Base-by-base conservation (phyloP, 176 grass and related monocot genomes). In the Areca catechu region DNA sequence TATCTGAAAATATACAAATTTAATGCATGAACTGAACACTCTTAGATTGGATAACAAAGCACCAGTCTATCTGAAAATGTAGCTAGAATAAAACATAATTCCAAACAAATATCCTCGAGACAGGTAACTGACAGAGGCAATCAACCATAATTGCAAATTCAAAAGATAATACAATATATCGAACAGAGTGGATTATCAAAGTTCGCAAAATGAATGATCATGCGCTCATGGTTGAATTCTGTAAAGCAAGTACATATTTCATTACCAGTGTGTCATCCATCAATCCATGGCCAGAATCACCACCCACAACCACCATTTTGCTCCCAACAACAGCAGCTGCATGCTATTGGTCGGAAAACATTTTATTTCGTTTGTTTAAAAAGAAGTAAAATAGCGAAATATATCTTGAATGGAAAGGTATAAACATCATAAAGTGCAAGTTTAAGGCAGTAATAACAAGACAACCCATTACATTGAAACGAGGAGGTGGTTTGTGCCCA, bases 271-370 rank as follows among this genome's bases (percentile, higher is more conserved):
- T 98, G 80, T 98, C 93, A 71, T 98, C 93, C 34, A 98, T 75
- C 49, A 92, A 82, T 59, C 43, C 51, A 67, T 85, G 66, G 22
- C 87, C 84, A 17, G 83, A 77, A 68, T 98, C 87, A 7, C 93
- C 93, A 50, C 93, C 93, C 21, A 89, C 83, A 50, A 92, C 78
- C 18, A 98, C 51, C 93, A 98, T 98, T 83, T 98, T 98, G 66
- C 79, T 92, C 30, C 93, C 93, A 53, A 98, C 77, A 57, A 92
- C 69, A 19, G 88, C 93, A 78, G 93, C 87, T 58, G 93, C 84
- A 75, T 98, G 93, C 93, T 98, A 80, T 58, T 58, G 34, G 34
- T n/a, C 1, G 34, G 34, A 3, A 12, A 43, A 43, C 5, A 65
- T 59, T 72, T 73, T 28, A 65, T 3, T 23, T 23, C 34, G 20